phyloP scores from a whole-genome alignment of 164 flowering plant species.

The Santalum album region DNA sequence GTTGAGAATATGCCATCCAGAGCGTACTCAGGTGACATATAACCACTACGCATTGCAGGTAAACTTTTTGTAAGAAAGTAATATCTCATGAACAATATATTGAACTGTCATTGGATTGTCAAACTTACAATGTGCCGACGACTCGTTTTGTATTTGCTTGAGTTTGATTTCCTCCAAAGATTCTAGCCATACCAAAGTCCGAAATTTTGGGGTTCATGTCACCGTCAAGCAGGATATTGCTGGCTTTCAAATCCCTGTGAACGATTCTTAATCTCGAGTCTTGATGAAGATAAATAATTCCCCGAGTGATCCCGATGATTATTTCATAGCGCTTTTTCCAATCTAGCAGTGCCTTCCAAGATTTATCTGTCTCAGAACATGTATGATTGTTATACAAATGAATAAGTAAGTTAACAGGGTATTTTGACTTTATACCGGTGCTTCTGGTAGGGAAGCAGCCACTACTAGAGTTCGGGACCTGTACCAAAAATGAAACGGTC shows the following conservation, averaged over 20 bases:
- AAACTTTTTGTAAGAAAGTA: neutral
- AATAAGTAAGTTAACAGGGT: too few relatives aligned
- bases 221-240: conserved; percentile 27
- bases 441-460: too few relatives aligned
- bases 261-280: conserved; percentile 32
- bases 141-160: conserved; percentile 19
- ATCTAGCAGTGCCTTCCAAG: conserved; percentile 10
- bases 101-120: neutral
- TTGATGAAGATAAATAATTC: conserved; percentile 36
- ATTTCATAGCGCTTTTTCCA: conserved; percentile 31
- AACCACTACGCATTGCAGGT: conserved; percentile 17
- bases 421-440: too few relatives aligned
- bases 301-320: conserved; percentile 33
- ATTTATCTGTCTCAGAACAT: conserved; percentile 12
- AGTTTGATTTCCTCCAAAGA: conserved; percentile 20
- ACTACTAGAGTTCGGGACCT: neutral
- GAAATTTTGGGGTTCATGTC: conserved; percentile 34
- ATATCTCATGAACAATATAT: neutral
- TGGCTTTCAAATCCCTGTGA: conserved; percentile 28
- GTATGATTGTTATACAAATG: neutral
- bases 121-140: conserved; percentile 28
- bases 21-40: conserved; percentile 33
- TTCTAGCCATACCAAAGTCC: conserved; percentile 33
- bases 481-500: conserved; percentile 22
- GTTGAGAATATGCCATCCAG: conserved; percentile 19